Evolutionary conservation across 2,329 filamentous ascomycete genomes (phyloP), one percentile per base, ranked within the genome.

Genomic region (Ascosphaera pollenicola): DNA sequence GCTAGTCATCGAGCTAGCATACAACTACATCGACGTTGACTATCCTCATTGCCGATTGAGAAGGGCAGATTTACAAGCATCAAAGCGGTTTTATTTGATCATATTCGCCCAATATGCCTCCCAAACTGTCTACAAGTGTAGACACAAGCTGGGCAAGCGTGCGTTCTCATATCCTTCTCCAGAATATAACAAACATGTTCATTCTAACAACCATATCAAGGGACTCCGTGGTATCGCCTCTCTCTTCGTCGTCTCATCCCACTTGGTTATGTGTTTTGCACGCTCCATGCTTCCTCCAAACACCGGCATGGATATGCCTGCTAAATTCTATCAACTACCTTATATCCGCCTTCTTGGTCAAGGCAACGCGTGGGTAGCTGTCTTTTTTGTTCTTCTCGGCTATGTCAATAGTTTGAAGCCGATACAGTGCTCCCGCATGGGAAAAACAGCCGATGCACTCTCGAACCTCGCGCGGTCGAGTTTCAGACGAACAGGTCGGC

Each of bases 371-470:
- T 75, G 73, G 53, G 74, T 78, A 2, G 67, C 71, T 11, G 70
- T 77, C 44, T 77, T 78, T 54, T 67, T 74, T 48, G 62, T 78
- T 36, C 69, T 75, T 31, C 71, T 72, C 17, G 71, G 71, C 41
- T 75, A 73, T 47, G 71, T 75, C 39, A 75, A 73, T 54, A 66
- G 69, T 3, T 60, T 75, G 39, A 73, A 74, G 48, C 68, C 71
- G 13, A 63, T 75, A 42, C 62, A 64, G 40, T 63, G 69, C 39
- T 66, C 60, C 48, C 63, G 67, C 39, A 57, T 65, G 24, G 70
- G 68, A 39, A 63, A 69, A 46, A 61, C 63, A 41, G 62, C 69
- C 34, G 60, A 59, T 1, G 69, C 69, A 10, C 66, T 71, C 45
- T 56, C 50, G 16, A 62, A 65, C 31, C 63, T 76, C 44, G 64